Evolutionary conservation across 1,139 yeast species (phyloP), one percentile per base, ranked within the genome.

Genomic region (Lodderomyces orthopsilosis): DNA sequence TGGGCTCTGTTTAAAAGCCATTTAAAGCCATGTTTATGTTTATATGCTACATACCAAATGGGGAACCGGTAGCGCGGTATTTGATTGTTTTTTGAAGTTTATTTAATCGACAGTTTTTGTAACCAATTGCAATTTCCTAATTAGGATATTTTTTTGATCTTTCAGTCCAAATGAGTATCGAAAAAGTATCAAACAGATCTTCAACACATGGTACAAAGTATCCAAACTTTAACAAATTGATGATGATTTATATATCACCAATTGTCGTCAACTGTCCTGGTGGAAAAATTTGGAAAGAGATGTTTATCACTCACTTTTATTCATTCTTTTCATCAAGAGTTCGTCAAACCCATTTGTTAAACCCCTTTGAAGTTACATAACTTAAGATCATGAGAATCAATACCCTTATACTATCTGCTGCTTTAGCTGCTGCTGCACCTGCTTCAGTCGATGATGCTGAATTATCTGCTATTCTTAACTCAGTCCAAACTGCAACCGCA

Each of bases 241-340:
- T 24, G 32, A 28, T 13, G 32, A 9, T 14, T 13, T 27, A n/a
- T 27, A 21, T 21, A 21, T 21, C 8, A 21, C 23, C 7, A 21
- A 8, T 21, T 21, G 23, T n/a, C n/a, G n/a, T n/a, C n/a, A n/a
- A n/a, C n/a, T n/a, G n/a, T n/a, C n/a, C n/a, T n/a, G n/a, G n/a
- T n/a, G n/a, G n/a, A n/a, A n/a, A n/a, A n/a, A n/a, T n/a, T n/a
- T n/a, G n/a, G n/a, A n/a, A n/a, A n/a, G n/a, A n/a, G n/a, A n/a
- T n/a, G n/a, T n/a, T n/a, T n/a, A n/a, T n/a, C n/a, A 24, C 27
- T 24, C 27, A 24, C 27, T 8, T 24, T 14, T 9, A 28, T 28
- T 28, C 32, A 28, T 28, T 28, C 32, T 15, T 30, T 30, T 30
- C 15, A n/a, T n/a, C n/a, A n/a, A n/a, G n/a, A n/a, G n/a, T n/a